A percentile compares a stretch with the other conserved stretches of the same genome.
Conservation (phyloP, 83 land plant genomes). For the Larix sibirica region DNA sequence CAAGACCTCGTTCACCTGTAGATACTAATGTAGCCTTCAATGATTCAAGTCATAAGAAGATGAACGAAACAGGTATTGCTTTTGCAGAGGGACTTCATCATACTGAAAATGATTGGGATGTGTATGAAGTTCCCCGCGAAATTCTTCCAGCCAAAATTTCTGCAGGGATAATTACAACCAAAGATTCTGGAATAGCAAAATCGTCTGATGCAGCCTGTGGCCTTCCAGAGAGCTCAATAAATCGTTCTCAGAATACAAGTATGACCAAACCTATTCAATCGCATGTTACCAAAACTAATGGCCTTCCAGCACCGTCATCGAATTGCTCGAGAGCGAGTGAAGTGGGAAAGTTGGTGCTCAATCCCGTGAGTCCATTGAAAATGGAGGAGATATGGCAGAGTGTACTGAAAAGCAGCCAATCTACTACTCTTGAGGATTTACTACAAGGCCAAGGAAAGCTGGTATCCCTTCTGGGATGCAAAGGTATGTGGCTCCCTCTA, state of each 20-base stretch:
- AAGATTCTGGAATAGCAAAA: background rate
- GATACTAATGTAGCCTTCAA: background rate
- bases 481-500: conserved; percentile 27
- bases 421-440: conserved; percentile 37
- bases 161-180: background rate
- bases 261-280: background rate
- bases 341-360: background rate
- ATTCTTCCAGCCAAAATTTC: background rate
- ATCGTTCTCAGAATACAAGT: background rate
- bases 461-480: conserved; percentile 33
- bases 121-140: background rate
- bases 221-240: background rate
- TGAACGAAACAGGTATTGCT: background rate
- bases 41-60: background rate
- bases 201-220: background rate
- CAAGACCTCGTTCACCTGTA: background rate
- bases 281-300: background rate
- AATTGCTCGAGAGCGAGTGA: background rate
- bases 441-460: conserved; percentile 43
- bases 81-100: background rate
- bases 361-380: conserved; percentile 1
- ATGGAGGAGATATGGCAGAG: conserved; percentile 45
- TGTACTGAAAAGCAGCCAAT: conserved; percentile 32
- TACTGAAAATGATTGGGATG: background rate
- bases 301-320: background rate